Evolutionary conservation across 495 filamentous ascomycete species (phyloP).

Genomic region (Extremus antarcticus): DNA sequence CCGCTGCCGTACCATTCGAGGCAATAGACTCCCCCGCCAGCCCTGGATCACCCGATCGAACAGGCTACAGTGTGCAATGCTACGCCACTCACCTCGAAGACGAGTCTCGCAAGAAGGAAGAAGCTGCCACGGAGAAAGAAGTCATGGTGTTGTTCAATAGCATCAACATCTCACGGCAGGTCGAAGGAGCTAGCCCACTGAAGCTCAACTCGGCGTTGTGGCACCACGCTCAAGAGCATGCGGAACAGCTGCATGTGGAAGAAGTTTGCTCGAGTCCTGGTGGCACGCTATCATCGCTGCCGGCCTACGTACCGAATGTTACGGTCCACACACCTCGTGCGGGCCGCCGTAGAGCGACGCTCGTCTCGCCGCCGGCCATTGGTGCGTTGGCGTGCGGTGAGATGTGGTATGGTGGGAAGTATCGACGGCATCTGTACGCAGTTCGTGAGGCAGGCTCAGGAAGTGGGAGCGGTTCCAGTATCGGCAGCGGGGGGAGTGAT

Average conservation of each 20-base stretch:
- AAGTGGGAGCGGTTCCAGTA: not conserved
- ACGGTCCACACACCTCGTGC: not conserved
- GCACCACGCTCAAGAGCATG: not conserved
- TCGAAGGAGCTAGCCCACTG: not conserved
- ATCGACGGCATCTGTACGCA: slow-evolving; percentile 2
- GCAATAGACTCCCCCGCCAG: not conserved
- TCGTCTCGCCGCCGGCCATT: slow-evolving; percentile 7
- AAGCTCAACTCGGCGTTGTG: not conserved
- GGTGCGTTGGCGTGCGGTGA: slow-evolving; percentile 9
- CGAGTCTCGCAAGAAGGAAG: not conserved
- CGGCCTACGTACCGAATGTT: not conserved
- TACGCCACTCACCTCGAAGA: slow-evolving; percentile 6
- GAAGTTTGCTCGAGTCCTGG: not conserved
- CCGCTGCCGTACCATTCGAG: not conserved
- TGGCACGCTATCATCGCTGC: not conserved
- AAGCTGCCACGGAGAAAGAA: not conserved
- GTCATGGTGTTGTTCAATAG: not conserved
- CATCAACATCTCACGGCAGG: slow-evolving; percentile 1
- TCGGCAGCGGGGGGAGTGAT: not conserved
- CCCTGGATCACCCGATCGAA: not conserved
- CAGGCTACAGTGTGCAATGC: slow-evolving; percentile 2
- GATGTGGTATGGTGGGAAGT: slow-evolving; percentile 15
- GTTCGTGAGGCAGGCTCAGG: not conserved
- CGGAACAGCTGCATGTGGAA: not conserved
- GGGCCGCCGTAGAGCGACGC: not conserved